A percentile compares a stretch with the other conserved stretches of the same genome.
These are phyloP conservation scores for Orbilia javanica DNA, from an alignment of 2,329 filamentous ascomycete genomes.

Conservation along the genomic window DNA sequence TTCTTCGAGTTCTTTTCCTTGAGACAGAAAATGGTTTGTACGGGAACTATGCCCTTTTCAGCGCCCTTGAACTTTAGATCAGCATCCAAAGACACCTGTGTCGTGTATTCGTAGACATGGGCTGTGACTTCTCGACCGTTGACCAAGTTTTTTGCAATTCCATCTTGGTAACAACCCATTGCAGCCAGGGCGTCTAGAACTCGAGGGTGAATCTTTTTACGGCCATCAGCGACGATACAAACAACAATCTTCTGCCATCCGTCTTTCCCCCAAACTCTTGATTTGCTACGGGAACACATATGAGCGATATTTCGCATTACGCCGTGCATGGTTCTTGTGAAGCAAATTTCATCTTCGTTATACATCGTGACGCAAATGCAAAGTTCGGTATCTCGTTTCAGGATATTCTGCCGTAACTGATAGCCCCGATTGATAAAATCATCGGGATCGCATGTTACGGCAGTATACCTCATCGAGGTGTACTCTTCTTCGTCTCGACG, in stretches of 20 bases:
- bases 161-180: conserved; percentile 97
- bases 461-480: conserved; percentile 98
- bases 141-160: conserved; percentile 98
- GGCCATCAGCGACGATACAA: conserved; percentile 93
- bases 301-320: conserved; percentile 98
- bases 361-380: conserved; percentile 99
- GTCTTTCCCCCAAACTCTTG: conserved; percentile 93
- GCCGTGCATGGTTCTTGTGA: conserved; percentile 97
- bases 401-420: conserved; percentile 92
- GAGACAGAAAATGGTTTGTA: conserved; percentile 97
- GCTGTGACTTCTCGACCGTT: conserved; percentile 95
- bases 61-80: conserved; percentile 99
- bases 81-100: conserved; percentile 93
- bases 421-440: conserved; percentile 91
- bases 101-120: conserved; percentile 99
- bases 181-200: conserved; percentile 94
- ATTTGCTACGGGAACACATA: conserved; percentile 92
- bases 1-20: conserved; percentile 99
- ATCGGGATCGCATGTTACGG: conserved; percentile 97
- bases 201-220: conserved; percentile 90
- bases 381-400: conserved; percentile 88
- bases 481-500: conserved; percentile 94
- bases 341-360: conserved; percentile 96
- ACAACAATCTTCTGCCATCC: conserved; percentile 99
- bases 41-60: conserved; percentile 97